Evolutionary conservation across 768 basidiomycete genomes (phyloP).

Genomic region (Crassisporium funariophilum): DNA sequence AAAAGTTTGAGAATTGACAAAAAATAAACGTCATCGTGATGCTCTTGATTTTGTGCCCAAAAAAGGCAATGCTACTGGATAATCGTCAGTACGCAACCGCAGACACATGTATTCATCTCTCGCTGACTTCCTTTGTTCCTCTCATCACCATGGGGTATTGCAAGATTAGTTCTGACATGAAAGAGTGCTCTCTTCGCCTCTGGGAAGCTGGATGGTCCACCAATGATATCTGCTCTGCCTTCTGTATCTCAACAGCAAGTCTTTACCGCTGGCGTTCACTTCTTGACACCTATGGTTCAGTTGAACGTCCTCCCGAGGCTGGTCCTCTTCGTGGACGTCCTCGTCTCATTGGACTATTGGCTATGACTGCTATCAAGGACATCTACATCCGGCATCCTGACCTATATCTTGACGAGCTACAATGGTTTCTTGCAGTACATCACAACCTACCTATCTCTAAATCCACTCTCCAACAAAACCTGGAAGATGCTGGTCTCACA

Average conservation of each 20-base stretch:
- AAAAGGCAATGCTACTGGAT: too few relatives aligned
- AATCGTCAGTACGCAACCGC: too few relatives aligned
- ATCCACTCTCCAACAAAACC: conserved; percentile 53
- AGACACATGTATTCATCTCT: not conserved
- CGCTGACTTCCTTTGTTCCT: not conserved
- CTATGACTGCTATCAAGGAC: conserved; percentile 18
- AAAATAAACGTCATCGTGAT: too few relatives aligned
- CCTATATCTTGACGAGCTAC: conserved; percentile 23
- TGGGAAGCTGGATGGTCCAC: conserved; percentile 25
- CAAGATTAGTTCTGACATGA: conserved; percentile 24
- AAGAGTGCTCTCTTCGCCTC: conserved; percentile 23
- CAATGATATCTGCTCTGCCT: conserved; percentile 20
- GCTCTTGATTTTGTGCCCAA: too few relatives aligned
- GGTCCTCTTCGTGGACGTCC: conserved; percentile 18
- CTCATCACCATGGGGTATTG: conserved; percentile 14
- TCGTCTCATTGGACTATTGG: conserved; percentile 16
- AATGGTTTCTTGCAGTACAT: conserved; percentile 21
- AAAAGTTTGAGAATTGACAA: too few relatives aligned
- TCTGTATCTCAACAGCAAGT: conserved; percentile 24
- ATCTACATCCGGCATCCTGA: conserved; percentile 17
- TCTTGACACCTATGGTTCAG: conserved; percentile 14
- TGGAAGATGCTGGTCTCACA: conserved; percentile 67
- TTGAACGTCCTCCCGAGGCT: not conserved
- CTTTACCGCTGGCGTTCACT: conserved; percentile 25
- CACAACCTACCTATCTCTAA: conserved; percentile 23